Conservation (phyloP, 2,329 filamentous ascomycete genomes). For the Aureobasidium lini region DNA sequence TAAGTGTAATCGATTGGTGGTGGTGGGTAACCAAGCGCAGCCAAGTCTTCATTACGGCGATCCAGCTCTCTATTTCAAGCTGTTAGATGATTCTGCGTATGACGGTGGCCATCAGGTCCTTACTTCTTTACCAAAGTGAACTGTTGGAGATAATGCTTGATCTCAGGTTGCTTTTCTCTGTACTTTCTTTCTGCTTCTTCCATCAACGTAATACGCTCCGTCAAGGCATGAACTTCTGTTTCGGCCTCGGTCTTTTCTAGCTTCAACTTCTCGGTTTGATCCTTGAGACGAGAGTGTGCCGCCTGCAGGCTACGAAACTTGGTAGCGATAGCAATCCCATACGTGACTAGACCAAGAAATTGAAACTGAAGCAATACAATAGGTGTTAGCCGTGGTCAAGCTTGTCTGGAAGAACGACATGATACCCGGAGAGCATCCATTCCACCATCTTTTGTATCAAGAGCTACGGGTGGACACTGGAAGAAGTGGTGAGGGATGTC, state of each 20-base stretch:
- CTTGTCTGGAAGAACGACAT: background rate
- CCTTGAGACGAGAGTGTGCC: conserved; percentile 19
- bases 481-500: conserved; percentile 38
- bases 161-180: conserved; percentile 27
- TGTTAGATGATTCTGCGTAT: conserved; percentile 3
- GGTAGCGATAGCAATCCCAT: conserved; percentile 22
- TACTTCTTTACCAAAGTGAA: conserved; percentile 28
- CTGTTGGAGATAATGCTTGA: conserved; percentile 30
- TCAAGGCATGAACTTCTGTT: conserved; percentile 18
- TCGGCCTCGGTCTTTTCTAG: conserved; percentile 22
- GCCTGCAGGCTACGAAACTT: conserved; percentile 12
- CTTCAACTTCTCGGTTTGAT: conserved; percentile 20
- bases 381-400: conserved; percentile 9
- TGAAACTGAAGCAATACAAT: conserved; percentile 35
- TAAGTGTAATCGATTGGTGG: background rate
- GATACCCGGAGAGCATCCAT: conserved; percentile 33
- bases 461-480: conserved; percentile 36
- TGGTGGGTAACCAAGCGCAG: background rate
- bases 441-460: conserved; percentile 34
- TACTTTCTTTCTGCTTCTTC: conserved; percentile 22
- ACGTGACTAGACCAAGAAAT: conserved; percentile 33
- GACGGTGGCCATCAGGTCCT: background rate
- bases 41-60: background rate
- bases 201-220: conserved; percentile 18
- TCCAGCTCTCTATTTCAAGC: conserved; percentile 10